phyloP scores from a whole-genome alignment of 129 eudicot genomes.

The Flaveria robusta region DNA sequence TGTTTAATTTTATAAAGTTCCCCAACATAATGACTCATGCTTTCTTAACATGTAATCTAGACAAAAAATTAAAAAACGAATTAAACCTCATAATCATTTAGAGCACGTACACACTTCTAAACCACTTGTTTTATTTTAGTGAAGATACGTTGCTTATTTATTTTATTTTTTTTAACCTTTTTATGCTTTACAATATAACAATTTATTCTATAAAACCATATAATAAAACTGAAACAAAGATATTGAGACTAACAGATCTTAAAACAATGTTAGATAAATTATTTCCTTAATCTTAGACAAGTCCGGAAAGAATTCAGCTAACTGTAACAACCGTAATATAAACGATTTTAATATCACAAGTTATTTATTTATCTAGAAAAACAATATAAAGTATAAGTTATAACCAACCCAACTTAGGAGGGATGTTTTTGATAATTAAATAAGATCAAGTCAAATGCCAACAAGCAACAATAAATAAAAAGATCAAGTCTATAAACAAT shows the following conservation, averaged over 20 bases:
- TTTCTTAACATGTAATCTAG: conserved; percentile 5
- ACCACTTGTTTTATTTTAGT: not conserved
- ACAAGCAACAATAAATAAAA: not conserved
- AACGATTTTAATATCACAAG: not conserved
- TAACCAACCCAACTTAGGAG: not conserved
- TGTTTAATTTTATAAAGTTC: not conserved
- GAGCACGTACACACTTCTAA: conserved; percentile 3
- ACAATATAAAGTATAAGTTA: not conserved
- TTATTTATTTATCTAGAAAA: not conserved
- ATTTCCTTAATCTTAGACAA: too few relatives aligned
- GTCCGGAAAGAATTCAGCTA: conserved; percentile 5
- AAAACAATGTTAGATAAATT: too few relatives aligned
- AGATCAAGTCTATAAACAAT: not conserved
- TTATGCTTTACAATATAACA: too few relatives aligned
- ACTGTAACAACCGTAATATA: not conserved
- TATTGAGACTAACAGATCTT: too few relatives aligned
- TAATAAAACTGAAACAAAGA: not conserved
- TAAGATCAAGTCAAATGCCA: not conserved
- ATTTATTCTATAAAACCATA: not conserved
- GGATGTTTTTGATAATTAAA: not conserved
- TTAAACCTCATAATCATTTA: not conserved
- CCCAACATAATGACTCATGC: conserved; percentile 29
- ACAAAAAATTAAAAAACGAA: not conserved
- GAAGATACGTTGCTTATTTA: not conserved
- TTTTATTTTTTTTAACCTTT: not conserved